Evolutionary conservation across 2,329 filamentous ascomycete genomes (phyloP).

Genomic region (Taxawa tesnikishii): DNA sequence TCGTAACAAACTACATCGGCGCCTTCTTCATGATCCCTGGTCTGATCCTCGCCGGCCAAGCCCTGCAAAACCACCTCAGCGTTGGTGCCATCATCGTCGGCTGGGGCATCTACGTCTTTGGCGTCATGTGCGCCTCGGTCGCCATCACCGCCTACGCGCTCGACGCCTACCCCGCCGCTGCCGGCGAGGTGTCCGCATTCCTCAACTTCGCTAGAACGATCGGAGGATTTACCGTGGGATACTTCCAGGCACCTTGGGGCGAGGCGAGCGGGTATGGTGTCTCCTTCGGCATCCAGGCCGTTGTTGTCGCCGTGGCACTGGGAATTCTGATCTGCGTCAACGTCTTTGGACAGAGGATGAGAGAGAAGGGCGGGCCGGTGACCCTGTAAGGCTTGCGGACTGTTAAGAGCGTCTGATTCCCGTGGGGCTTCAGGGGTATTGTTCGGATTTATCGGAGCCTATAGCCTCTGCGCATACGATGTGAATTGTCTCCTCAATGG

Average conservation of each 20-base stretch:
- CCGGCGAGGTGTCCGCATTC: conserved; percentile 19
- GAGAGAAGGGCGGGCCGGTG: no score
- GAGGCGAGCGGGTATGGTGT: conserved; percentile 17
- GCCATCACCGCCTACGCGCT: conserved; percentile 23
- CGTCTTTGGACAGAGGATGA: conserved; percentile 16
- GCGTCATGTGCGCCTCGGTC: conserved; percentile 13
- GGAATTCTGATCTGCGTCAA: conserved; percentile 19
- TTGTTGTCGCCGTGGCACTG: conserved; percentile 14
- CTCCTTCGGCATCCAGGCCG: conserved; percentile 21
- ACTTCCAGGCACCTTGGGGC: conserved; percentile 24
- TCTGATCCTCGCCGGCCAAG: conserved; percentile 21
- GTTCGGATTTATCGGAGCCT: no score
- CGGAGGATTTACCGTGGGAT: conserved; percentile 21
- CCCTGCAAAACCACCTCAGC: conserved; percentile 19
- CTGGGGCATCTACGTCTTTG: conserved; percentile 13
- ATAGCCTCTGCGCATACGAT: no score
- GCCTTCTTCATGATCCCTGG: conserved; percentile 19
- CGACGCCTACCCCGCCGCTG: conserved; percentile 20
- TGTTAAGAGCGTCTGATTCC: no score
- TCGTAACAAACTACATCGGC: conserved; percentile 19
- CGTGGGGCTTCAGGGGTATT: no score
- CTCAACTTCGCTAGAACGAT: conserved; percentile 19
- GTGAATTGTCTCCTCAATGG: no score
- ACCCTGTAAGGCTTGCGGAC: no score
- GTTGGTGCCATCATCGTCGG: conserved; percentile 20